These are phyloP conservation scores for Juglanconis sp. DNA, from an alignment of 2,329 filamentous ascomycete genomes.

Conservation along the genomic window DNA sequence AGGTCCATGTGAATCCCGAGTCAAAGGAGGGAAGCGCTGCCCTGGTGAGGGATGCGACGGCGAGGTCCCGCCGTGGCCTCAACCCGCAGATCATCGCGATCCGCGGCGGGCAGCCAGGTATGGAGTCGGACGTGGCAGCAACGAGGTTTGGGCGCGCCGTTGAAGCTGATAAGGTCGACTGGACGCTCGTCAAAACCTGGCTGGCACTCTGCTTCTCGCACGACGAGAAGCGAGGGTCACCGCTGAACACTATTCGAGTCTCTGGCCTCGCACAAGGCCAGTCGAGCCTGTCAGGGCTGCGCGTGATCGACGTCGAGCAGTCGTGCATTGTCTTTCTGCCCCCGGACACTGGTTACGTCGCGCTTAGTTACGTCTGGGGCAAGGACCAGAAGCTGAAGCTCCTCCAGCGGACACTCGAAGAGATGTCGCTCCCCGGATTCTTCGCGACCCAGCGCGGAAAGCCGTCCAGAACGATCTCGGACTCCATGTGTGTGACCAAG, in stretches of 20 bases:
- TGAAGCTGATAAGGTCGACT: background rate
- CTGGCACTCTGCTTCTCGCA: background rate
- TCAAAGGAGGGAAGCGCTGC: background rate
- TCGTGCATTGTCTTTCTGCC: background rate
- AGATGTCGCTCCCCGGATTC: conserved; percentile 5
- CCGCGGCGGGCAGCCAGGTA: background rate
- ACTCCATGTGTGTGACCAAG: conserved; percentile 3
- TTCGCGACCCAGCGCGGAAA: background rate
- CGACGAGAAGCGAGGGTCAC: too few relatives aligned
- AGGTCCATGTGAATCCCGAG: background rate
- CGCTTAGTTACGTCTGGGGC: conserved; percentile 28
- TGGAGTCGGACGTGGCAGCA: background rate
- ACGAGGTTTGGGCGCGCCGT: background rate
- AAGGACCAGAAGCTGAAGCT: conserved; percentile 13
- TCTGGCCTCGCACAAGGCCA: background rate
- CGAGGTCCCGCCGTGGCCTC: background rate
- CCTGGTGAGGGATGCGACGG: background rate
- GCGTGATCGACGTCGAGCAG: background rate
- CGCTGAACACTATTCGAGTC: too few relatives aligned
- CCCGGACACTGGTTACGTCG: conserved; percentile 21
- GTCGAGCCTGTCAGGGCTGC: background rate
- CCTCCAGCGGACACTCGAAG: background rate
- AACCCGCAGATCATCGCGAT: background rate
- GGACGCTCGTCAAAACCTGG: background rate
- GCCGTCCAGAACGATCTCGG: conserved; percentile 9